Conservation (phyloP, 768 basidiomycete genomes). For the Naganishia vaughanmartiniae region DNA sequence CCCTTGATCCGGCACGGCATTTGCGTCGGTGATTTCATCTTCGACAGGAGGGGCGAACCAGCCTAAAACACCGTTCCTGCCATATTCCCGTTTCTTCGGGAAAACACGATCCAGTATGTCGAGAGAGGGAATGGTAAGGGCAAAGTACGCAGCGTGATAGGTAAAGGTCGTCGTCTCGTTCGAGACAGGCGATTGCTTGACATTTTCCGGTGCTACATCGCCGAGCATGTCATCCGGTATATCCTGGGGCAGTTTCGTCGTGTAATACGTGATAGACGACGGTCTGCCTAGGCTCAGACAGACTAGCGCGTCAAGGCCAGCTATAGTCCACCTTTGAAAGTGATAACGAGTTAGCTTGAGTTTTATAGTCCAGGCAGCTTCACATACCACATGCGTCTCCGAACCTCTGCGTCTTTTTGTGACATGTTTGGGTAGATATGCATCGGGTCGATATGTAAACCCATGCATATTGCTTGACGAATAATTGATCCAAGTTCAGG, state of each 20-base stretch:
- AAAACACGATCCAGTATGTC: slow-evolving; percentile 48
- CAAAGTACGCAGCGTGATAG: slow-evolving; percentile 48
- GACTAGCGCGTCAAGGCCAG: slow-evolving; percentile 47
- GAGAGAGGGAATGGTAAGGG: slow-evolving; percentile 48
- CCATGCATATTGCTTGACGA: slow-evolving; percentile 48
- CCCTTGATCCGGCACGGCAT: slow-evolving; percentile 13
- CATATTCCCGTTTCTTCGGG: slow-evolving; percentile 43
- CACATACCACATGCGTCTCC: slow-evolving; percentile 45
- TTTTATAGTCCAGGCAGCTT: background rate
- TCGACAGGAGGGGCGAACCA: slow-evolving; percentile 41
- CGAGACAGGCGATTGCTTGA: slow-evolving; percentile 37
- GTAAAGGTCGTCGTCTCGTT: slow-evolving; percentile 47
- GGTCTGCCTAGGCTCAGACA: slow-evolving; percentile 49
- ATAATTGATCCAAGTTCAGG: slow-evolving; percentile 42
- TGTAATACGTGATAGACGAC: slow-evolving; percentile 46
- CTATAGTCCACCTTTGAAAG: slow-evolving; percentile 45
- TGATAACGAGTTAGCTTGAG: background rate
- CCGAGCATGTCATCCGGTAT: slow-evolving; percentile 44
- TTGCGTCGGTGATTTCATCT: slow-evolving; percentile 7
- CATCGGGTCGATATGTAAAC: slow-evolving; percentile 49
- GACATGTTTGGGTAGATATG: slow-evolving; percentile 44
- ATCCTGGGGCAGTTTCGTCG: slow-evolving; percentile 48
- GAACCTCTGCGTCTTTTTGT: slow-evolving; percentile 45
- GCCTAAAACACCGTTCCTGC: slow-evolving; percentile 42
- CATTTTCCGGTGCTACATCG: slow-evolving; percentile 41